Evolutionary conservation across 2,329 filamentous ascomycete species (phyloP).

Genomic region (Beauveria pseudobassiana): DNA sequence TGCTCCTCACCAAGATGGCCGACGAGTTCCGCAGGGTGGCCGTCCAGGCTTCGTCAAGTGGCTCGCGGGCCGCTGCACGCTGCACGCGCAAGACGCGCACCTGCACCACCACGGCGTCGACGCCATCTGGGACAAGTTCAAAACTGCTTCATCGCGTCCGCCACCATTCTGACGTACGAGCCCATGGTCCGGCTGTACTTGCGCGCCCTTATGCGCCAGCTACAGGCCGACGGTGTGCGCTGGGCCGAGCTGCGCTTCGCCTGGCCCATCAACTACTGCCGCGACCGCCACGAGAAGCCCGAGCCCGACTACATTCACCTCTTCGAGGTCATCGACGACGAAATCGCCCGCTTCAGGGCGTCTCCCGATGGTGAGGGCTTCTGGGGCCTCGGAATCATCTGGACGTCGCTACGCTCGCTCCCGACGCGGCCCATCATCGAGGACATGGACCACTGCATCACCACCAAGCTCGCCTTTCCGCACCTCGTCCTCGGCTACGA

Average conservation of each 20-base stretch:
- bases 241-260: slow-evolving; percentile 76
- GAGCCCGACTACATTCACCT: slow-evolving; percentile 63
- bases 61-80: slow-evolving; percentile 65
- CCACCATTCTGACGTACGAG: slow-evolving; percentile 77
- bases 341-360: slow-evolving; percentile 66
- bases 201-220: slow-evolving; percentile 58
- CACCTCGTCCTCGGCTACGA: slow-evolving; percentile 82
- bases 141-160: slow-evolving; percentile 65
- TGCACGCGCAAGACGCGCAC: slow-evolving; percentile 65
- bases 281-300: slow-evolving; percentile 53
- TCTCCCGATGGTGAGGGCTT: slow-evolving; percentile 66
- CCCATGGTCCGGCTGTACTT: slow-evolving; percentile 78
- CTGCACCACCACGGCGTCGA: slow-evolving; percentile 78
- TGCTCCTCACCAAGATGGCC: slow-evolving; percentile 57
- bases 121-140: slow-evolving; percentile 79
- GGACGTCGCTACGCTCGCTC: slow-evolving; percentile 64
- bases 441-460: slow-evolving; percentile 82
- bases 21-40: slow-evolving; percentile 65
- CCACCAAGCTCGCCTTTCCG: slow-evolving; percentile 70
- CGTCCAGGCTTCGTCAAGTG: slow-evolving; percentile 66
- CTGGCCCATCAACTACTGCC: slow-evolving; percentile 65
- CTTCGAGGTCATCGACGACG: slow-evolving; percentile 68
- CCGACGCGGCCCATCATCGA: slow-evolving; percentile 61
- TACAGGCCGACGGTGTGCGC: slow-evolving; percentile 73
- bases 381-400: slow-evolving; percentile 80